Conservation (phyloP, 768 basidiomycete genomes). For the Calocybe indica region DNA sequence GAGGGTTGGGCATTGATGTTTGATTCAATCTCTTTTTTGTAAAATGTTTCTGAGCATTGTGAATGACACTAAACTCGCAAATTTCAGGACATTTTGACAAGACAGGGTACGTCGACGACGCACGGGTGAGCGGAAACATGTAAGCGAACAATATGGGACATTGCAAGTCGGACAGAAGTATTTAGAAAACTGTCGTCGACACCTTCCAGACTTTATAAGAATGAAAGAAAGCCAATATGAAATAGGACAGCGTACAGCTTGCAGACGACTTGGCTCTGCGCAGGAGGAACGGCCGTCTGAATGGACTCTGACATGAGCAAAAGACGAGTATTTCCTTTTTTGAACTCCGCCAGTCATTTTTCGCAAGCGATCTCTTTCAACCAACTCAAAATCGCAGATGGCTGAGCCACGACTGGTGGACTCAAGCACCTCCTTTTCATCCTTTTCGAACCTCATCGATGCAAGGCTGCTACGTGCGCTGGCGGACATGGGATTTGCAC, state of each 20-base stretch:
- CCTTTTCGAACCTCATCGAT: conserved; percentile 78
- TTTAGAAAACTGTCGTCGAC: conserved; percentile 66
- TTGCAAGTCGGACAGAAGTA: conserved; percentile 85
- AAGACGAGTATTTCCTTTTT: conserved; percentile 9
- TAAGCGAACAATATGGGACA: conserved; percentile 71
- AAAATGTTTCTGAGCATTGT: conserved; percentile 79
- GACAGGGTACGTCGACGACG: conserved; percentile 12
- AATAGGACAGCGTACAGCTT: no score
- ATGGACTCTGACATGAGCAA: conserved; percentile 7
- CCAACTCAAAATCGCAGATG: conserved; percentile 19
- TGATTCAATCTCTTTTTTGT: conserved; percentile 64
- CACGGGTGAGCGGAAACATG: conserved; percentile 74
- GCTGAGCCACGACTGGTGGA: conserved; percentile 43
- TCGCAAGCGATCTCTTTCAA: not conserved
- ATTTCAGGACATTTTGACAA: not conserved
- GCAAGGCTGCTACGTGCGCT: conserved; percentile 81
- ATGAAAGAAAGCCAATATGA: not conserved
- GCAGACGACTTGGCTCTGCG: no score
- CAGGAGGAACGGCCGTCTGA: not conserved
- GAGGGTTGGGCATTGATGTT: conserved; percentile 55
- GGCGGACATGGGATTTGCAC: conserved; percentile 83
- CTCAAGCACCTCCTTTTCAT: conserved; percentile 42
- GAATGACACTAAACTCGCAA: conserved; percentile 41
- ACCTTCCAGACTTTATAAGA: conserved; percentile 34
- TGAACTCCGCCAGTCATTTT: conserved; percentile 19